phyloP scores from a whole-genome alignment of 345 rosid species.

The Salix koriyanagi region DNA sequence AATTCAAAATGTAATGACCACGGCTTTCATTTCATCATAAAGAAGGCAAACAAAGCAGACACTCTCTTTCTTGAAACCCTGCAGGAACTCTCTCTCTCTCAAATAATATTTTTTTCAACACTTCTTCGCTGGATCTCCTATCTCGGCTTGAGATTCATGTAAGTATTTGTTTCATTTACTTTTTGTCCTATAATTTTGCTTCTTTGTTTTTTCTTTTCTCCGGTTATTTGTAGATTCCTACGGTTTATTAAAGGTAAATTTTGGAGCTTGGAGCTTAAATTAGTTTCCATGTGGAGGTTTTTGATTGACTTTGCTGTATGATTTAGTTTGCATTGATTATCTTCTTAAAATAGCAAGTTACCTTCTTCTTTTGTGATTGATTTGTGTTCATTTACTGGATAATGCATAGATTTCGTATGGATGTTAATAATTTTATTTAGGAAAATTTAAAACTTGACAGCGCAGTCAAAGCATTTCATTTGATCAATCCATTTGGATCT shows the following conservation, averaged over 20 bases:
- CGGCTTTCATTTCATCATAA: constrained; percentile 14
- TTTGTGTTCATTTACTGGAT: background rate
- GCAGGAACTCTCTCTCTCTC: background rate
- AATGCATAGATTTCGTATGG: background rate
- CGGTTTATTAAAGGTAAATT: background rate
- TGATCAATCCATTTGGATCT: background rate
- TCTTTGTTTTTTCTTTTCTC: background rate
- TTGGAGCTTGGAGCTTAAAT: background rate
- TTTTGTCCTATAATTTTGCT: background rate
- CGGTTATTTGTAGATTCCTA: background rate
- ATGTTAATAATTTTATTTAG: background rate
- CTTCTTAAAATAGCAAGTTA: background rate
- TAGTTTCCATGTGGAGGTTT: background rate
- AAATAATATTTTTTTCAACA: background rate
- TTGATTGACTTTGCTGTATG: constrained; percentile 10
- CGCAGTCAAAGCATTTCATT: background rate
- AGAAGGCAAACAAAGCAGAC: background rate
- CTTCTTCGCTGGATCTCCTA: constrained; percentile 8
- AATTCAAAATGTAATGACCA: constrained; percentile 23
- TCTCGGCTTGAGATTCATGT: constrained; percentile 14
- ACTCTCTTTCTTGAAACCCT: background rate
- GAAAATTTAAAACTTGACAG: background rate
- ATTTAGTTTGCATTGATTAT: background rate
- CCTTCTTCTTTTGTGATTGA: background rate
- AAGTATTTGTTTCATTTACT: constrained; percentile 1